Conservation (phyloP, 2,329 filamentous ascomycete genomes). For the Sclerotinia nivalis region DNA sequence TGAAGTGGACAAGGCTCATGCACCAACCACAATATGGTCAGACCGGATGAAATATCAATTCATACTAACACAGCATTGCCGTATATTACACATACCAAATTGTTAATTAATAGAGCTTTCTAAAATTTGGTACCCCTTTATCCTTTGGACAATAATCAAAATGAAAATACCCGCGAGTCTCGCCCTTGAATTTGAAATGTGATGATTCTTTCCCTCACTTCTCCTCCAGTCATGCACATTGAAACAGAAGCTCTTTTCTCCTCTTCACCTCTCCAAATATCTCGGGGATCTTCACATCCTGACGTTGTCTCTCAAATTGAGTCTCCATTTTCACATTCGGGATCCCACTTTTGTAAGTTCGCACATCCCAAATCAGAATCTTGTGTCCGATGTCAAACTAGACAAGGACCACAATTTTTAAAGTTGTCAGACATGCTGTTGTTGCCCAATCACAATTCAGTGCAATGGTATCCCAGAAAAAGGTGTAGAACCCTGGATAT, state of each 20-base stretch:
- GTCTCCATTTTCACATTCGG: conserved; percentile 7
- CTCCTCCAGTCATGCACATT: conserved; percentile 8
- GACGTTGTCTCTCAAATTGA: conserved; percentile 9
- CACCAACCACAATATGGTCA: conserved; percentile 16
- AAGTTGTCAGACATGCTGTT: conserved; percentile 9
- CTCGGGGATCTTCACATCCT: conserved; percentile 12
- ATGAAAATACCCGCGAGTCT: background rate
- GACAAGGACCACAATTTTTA: conserved; percentile 4
- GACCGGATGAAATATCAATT: conserved; percentile 16
- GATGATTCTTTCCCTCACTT: background rate
- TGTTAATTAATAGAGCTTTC: background rate
- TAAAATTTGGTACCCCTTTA: background rate
- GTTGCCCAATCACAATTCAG: background rate
- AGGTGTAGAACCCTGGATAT: background rate
- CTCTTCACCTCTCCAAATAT: background rate
- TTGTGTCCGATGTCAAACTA: conserved; percentile 19
- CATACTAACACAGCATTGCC: conserved; percentile 16
- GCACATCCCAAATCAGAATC: conserved; percentile 17
- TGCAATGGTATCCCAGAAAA: conserved; percentile 13
- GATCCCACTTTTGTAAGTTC: conserved; percentile 14
- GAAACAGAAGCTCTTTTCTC: background rate
- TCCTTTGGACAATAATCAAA: background rate
- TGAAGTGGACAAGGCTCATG: conserved; percentile 1
- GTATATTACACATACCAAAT: conserved; percentile 6
- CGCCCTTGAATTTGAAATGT: background rate